Conservation (phyloP, 768 basidiomycete species). For the Paxillus ammoniavirescens region DNA sequence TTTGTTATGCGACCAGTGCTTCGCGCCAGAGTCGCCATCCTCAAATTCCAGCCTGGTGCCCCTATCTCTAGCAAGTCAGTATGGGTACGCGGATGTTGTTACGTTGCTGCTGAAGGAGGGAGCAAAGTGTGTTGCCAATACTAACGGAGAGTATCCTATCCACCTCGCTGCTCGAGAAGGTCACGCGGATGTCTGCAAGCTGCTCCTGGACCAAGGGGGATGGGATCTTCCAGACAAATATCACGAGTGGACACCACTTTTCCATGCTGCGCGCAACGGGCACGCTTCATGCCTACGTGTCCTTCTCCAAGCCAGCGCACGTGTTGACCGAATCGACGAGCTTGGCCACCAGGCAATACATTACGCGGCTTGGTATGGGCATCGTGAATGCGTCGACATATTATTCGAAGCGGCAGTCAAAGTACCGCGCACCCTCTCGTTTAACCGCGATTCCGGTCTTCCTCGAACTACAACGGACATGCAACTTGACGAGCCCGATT, state of each 20-base stretch:
- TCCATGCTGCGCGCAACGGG: slow-evolving; percentile 91
- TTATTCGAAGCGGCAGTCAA: slow-evolving; percentile 46
- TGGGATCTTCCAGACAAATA: slow-evolving; percentile 94
- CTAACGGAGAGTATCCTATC: slow-evolving; percentile 95
- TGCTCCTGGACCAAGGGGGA: slow-evolving; percentile 71
- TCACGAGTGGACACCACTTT: slow-evolving; percentile 96
- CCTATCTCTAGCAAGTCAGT: slow-evolving; percentile 86
- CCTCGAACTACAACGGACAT: slow-evolving; percentile 30
- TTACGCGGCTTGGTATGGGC: slow-evolving; percentile 97
- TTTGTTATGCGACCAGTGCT: slow-evolving; percentile 72
- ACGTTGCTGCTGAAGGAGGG: slow-evolving; percentile 73
- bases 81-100: slow-evolving; percentile 84
- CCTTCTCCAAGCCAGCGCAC: slow-evolving; percentile 78
- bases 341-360: slow-evolving; percentile 81
- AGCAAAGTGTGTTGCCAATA: slow-evolving; percentile 79
- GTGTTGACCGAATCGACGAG: slow-evolving; percentile 80
- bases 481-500: slow-evolving; percentile 73
- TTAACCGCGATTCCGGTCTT: slow-evolving; percentile 17
- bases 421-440: slow-evolving; percentile 12
- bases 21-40: slow-evolving; percentile 57
- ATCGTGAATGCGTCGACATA: slow-evolving; percentile 62
- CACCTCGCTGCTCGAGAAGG: slow-evolving; percentile 95
- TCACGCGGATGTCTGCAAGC: slow-evolving; percentile 77
- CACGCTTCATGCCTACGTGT: slow-evolving; percentile 68
- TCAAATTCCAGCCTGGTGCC: slow-evolving; percentile 74